Evolutionary conservation across 2,329 filamentous ascomycete species (phyloP).

Genomic region (Trichoderma arundinaceum): DNA sequence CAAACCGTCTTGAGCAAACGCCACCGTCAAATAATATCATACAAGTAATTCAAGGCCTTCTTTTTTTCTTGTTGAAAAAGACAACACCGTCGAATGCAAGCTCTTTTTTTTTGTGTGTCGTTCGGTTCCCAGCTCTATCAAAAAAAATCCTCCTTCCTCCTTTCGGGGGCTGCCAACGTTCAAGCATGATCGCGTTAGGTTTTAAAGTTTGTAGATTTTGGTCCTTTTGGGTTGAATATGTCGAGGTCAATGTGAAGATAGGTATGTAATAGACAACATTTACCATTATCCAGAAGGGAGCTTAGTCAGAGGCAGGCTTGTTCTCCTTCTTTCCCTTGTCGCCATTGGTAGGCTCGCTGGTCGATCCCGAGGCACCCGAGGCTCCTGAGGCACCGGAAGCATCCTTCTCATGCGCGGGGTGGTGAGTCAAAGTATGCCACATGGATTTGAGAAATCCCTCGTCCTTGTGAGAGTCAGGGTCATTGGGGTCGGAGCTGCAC

Average conservation of each 20-base stretch:
- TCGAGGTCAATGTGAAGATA: slow-evolving; percentile 13
- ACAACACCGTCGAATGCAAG: slow-evolving; percentile 48
- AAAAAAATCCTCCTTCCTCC: slow-evolving; percentile 7
- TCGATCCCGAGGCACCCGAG: slow-evolving; percentile 38
- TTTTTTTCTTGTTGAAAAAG: slow-evolving; percentile 35
- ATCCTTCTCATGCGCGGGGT: slow-evolving; percentile 60
- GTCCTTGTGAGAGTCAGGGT: slow-evolving; percentile 67
- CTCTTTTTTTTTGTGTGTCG: slow-evolving; percentile 29
- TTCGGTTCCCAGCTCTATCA: slow-evolving; percentile 34
- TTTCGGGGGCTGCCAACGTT: slow-evolving; percentile 8
- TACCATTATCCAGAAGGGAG: slow-evolving; percentile 26
- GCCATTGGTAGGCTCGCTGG: slow-evolving; percentile 32
- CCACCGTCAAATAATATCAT: slow-evolving; percentile 38
- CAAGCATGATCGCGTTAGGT: slow-evolving; percentile 35
- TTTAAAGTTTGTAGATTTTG: neutral
- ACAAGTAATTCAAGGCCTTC: slow-evolving; percentile 40
- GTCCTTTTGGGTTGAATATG: neutral
- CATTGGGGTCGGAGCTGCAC: slow-evolving; percentile 35
- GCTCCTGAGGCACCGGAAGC: slow-evolving; percentile 38
- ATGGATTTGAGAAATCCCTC: slow-evolving; percentile 92
- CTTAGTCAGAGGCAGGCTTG: slow-evolving; percentile 44
- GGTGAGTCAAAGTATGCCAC: slow-evolving; percentile 90
- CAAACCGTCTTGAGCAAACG: slow-evolving; percentile 37
- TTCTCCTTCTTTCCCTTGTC: slow-evolving; percentile 42
- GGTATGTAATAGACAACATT: neutral